These are phyloP conservation scores for Vinca major DNA, from an alignment of 305 asterid species.

Conservation along the genomic window DNA sequence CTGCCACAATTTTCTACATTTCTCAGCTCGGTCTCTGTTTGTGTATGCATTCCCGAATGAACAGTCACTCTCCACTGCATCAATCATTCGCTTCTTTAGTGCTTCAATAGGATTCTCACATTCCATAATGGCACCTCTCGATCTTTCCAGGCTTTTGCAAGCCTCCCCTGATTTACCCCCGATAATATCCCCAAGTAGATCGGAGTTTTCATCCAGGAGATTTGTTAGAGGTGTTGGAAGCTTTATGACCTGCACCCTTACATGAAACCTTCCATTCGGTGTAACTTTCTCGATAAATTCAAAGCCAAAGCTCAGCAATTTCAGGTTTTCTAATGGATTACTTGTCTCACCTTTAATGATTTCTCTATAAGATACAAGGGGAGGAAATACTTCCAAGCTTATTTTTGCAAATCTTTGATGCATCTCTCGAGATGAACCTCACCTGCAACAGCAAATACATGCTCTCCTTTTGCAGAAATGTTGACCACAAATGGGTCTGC, in stretches of 20 bases:
- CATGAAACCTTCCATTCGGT: constrained; percentile 73
- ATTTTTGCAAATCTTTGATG: constrained; percentile 80
- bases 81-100: constrained; percentile 60
- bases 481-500: constrained; percentile 92
- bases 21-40: constrained; percentile 53
- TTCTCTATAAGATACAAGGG: constrained; percentile 84
- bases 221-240: constrained; percentile 72
- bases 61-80: constrained; percentile 56
- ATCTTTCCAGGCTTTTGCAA: constrained; percentile 52
- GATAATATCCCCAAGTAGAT: constrained; percentile 62
- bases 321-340: constrained; percentile 56
- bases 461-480: constrained; percentile 83
- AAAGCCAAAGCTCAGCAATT: constrained; percentile 38
- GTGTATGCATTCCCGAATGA: constrained; percentile 30
- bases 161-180: constrained; percentile 66
- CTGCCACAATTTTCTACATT: constrained; percentile 46
- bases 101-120: constrained; percentile 67
- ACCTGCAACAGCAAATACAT: constrained; percentile 95
- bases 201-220: constrained; percentile 71
- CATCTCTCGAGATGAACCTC: constrained; percentile 98
- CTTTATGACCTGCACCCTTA: constrained; percentile 75
- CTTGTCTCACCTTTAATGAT: constrained; percentile 65
- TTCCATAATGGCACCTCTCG: constrained; percentile 51
- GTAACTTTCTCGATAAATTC: constrained; percentile 76
- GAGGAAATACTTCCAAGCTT: constrained; percentile 72